Conservation (phyloP, 805 yeast genomes). For the Sporopachydermia lactativora region DNA sequence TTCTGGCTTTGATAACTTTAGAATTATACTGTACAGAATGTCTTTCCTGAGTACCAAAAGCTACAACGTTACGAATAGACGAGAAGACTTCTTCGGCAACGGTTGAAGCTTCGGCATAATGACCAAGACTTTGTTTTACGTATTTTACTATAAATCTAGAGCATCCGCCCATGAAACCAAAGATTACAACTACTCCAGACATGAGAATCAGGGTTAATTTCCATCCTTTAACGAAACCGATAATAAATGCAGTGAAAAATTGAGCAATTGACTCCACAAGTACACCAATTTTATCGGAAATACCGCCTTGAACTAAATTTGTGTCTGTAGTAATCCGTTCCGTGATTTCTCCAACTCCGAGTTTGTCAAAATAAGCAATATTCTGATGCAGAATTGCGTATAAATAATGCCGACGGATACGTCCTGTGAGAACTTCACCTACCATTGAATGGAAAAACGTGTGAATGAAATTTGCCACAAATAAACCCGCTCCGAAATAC, state of each 20-base stretch:
- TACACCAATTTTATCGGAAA: constrained; percentile 15
- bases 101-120: constrained; percentile 18
- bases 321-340: constrained; percentile 17
- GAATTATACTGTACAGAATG: constrained; percentile 19
- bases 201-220: constrained; percentile 13
- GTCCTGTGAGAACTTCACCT: constrained; percentile 26
- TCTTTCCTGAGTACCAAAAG: constrained; percentile 26
- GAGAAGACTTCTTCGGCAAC: constrained; percentile 28
- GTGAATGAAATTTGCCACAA: constrained; percentile 19
- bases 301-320: constrained; percentile 16
- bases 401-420: constrained; percentile 16
- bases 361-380: constrained; percentile 15
- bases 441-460: constrained; percentile 22
- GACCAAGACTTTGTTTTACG: constrained; percentile 8
- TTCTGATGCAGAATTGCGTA: constrained; percentile 15
- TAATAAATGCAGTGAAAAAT: constrained; percentile 12
- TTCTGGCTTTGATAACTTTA: constrained; percentile 14
- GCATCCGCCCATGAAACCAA: constrained; percentile 16
- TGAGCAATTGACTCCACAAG: constrained; percentile 12
- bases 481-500: constrained; percentile 20
- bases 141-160: constrained; percentile 15
- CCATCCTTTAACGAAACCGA: constrained; percentile 11
- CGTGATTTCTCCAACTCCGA: constrained; percentile 18
- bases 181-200: constrained; percentile 13
- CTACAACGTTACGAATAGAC: constrained; percentile 26